Evolutionary conservation across 2,329 filamentous ascomycete genomes (phyloP).

Genomic region (Pyrenochaeta sp.): DNA sequence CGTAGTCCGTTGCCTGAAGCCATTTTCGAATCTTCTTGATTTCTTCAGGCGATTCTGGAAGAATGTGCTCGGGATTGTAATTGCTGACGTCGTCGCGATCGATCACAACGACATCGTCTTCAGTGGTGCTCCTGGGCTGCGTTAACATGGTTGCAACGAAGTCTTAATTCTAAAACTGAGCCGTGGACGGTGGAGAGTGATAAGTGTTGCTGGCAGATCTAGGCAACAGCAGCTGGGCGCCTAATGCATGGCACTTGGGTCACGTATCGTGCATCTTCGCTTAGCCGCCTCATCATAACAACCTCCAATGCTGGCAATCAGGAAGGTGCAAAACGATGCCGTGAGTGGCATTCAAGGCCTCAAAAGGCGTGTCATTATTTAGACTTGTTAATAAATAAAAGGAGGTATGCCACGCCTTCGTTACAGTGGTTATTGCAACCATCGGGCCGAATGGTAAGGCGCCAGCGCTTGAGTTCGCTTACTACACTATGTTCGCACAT

Average conservation of each 20-base stretch:
- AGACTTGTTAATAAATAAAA: conserved; percentile 17
- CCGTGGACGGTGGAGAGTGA: not conserved
- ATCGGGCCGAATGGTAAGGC: too few relatives aligned
- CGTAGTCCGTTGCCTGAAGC: conserved; percentile 25
- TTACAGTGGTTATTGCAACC: too few relatives aligned
- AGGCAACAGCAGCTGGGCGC: not conserved
- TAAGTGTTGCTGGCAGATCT: not conserved
- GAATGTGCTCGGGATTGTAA: conserved; percentile 45
- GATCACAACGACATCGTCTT: conserved; percentile 34
- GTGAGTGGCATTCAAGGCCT: too few relatives aligned
- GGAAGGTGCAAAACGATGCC: not conserved
- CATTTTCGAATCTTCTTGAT: conserved; percentile 22
- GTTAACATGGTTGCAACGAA: not conserved
- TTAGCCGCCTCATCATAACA: not conserved
- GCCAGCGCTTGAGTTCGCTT: too few relatives aligned
- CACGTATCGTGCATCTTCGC: not conserved
- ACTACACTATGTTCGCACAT: too few relatives aligned
- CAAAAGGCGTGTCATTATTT: too few relatives aligned
- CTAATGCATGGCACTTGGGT: not conserved
- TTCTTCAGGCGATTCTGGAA: conserved; percentile 34
- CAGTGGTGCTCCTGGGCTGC: not conserved
- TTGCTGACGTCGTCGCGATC: conserved; percentile 41
- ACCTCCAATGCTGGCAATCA: not conserved
- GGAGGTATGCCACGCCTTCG: too few relatives aligned
- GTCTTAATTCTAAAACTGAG: not conserved